A percentile compares a stretch with the other conserved stretches of the same genome.
Evolutionary conservation across 2,329 filamentous ascomycete species (phyloP).

Genomic region (Knufia fluminis): DNA sequence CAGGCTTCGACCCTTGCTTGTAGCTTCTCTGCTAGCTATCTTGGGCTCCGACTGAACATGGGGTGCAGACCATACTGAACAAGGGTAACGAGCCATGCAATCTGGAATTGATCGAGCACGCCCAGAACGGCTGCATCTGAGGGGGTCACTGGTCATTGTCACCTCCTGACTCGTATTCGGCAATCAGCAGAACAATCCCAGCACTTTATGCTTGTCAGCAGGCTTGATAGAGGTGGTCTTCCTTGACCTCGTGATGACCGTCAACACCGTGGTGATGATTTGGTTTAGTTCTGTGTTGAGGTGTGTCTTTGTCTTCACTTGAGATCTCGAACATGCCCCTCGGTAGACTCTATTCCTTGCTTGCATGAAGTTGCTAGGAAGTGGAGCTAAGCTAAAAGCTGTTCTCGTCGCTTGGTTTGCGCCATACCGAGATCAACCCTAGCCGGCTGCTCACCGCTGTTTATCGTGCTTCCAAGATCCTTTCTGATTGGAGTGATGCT

Average conservation of each 20-base stretch:
- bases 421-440: not conserved
- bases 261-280: not conserved
- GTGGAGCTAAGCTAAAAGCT: not conserved
- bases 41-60: not conserved
- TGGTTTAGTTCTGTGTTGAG: not conserved
- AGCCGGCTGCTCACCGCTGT: constrained; percentile 7
- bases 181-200: too few species aligned
- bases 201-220: not conserved
- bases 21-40: not conserved
- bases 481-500: not conserved
- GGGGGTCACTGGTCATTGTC: not conserved
- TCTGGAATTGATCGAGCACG: not conserved
- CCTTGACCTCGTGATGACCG: not conserved
- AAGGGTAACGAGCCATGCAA: not conserved
- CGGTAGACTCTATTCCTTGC: not conserved
- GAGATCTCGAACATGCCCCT: not conserved
- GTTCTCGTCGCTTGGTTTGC: constrained; percentile 2
- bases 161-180: constrained; percentile 1
- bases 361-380: not conserved
- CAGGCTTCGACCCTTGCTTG: not conserved
- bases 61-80: not conserved
- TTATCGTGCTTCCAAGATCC: not conserved
- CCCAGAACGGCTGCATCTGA: not conserved
- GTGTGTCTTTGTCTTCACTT: not conserved
- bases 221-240: not conserved